Percentiles rank a stretch among this genome's conserved stretches.
phyloP scores from a whole-genome alignment of 371 early-diverging fungal genomes.

The Mortierella sp. region DNA sequence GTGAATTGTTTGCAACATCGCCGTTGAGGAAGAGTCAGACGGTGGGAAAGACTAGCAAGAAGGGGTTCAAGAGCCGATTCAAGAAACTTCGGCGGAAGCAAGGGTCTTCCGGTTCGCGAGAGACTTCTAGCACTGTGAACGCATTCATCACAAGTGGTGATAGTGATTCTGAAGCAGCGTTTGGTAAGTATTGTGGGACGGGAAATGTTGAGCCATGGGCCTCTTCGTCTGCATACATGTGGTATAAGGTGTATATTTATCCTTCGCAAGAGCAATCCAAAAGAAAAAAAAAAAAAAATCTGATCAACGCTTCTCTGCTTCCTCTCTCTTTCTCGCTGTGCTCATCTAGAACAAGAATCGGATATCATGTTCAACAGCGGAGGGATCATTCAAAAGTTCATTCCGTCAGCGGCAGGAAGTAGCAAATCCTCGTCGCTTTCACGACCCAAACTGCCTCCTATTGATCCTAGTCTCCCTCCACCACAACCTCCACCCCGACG shows the following conservation, averaged over 20 bases:
- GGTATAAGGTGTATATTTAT: neutral
- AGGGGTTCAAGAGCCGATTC: constrained; percentile 38
- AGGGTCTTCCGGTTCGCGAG: constrained; percentile 21
- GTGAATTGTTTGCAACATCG: neutral
- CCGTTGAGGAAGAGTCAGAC: constrained; percentile 16
- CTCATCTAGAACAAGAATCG: constrained; percentile 16
- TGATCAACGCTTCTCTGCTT: neutral
- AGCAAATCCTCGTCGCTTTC: constrained; percentile 2
- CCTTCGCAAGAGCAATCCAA: neutral
- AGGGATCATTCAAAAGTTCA: constrained; percentile 20
- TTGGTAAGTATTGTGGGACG: constrained; percentile 18
- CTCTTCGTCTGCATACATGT: neutral
- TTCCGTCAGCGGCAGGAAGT: constrained; percentile 6
- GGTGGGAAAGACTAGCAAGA: constrained; percentile 28
- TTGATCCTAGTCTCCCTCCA: constrained; percentile 21
- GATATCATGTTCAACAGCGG: constrained; percentile 28
- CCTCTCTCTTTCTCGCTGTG: neutral
- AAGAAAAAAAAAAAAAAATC: no score
- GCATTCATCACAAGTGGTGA: constrained; percentile 46
- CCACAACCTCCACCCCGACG: constrained; percentile 29
- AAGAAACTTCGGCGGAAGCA: constrained; percentile 37
- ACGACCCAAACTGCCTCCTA: constrained; percentile 8
- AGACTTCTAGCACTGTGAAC: constrained; percentile 3
- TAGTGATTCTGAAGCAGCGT: constrained; percentile 48
- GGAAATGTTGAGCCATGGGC: no score